A percentile compares a stretch with the other conserved stretches of the same genome.
Evolutionary conservation across 495 filamentous ascomycete species (phyloP).

Genomic region (Peziza echinospora): DNA sequence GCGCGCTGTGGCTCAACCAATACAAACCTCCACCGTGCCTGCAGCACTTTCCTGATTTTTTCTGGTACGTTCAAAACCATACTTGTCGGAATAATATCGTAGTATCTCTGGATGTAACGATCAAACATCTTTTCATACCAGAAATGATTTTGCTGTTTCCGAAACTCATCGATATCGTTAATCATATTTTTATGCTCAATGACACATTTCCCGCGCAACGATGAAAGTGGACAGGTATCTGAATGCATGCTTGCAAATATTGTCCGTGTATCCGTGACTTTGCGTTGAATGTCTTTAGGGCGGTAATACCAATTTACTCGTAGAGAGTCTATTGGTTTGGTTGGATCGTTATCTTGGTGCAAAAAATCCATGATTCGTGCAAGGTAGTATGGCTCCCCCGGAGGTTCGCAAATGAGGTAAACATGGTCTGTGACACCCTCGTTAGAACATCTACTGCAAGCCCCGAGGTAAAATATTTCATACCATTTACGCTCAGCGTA

Average conservation of each 20-base stretch:
- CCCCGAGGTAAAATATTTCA: slow-evolving; percentile 20
- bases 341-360: slow-evolving; percentile 49
- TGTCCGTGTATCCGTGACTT: slow-evolving; percentile 66
- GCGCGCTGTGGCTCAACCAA: slow-evolving; percentile 74
- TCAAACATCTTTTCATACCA: slow-evolving; percentile 98
- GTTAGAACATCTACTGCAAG: background rate
- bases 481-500: slow-evolving; percentile 64
- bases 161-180: slow-evolving; percentile 56
- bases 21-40: slow-evolving; percentile 89
- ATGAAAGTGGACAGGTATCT: slow-evolving; percentile 77
- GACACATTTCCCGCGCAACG: slow-evolving; percentile 76
- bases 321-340: slow-evolving; percentile 58
- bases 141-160: slow-evolving; percentile 63
- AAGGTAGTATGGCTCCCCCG: slow-evolving; percentile 93
- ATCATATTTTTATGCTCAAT: slow-evolving; percentile 79
- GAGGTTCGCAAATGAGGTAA: slow-evolving; percentile 92
- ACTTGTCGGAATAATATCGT: slow-evolving; percentile 81
- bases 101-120: slow-evolving; percentile 90
- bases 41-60: slow-evolving; percentile 79
- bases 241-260: slow-evolving; percentile 97
- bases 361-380: slow-evolving; percentile 96
- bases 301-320: slow-evolving; percentile 97
- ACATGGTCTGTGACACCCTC: slow-evolving; percentile 50
- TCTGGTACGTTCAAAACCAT: slow-evolving; percentile 91
- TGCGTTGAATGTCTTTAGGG: slow-evolving; percentile 82